A percentile compares a stretch with the other conserved stretches of the same genome.
phyloP scores from a whole-genome alignment of 257 asterid species.

The Mitragyna speciosa region DNA sequence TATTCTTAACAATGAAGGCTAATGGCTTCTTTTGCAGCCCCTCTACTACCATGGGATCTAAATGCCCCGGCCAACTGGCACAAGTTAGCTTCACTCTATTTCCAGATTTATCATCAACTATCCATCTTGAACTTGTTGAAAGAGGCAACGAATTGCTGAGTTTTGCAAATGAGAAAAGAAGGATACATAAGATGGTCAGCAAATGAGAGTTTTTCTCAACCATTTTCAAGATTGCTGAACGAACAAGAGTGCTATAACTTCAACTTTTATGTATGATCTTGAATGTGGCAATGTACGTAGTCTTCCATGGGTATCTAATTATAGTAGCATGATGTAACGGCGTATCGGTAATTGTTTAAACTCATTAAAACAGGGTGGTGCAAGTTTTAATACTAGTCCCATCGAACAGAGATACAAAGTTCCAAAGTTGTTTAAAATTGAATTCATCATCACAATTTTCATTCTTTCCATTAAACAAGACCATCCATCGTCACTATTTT shows the following conservation, averaged over 20 bases:
- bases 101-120: constrained; percentile 38
- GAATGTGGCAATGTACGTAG: background rate
- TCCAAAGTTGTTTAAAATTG: background rate
- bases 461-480: background rate
- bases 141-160: constrained; percentile 38
- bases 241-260: background rate
- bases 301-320: background rate
- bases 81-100: constrained; percentile 59
- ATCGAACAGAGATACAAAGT: background rate
- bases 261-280: no score
- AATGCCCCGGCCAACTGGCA: constrained; percentile 57
- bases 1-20: constrained; percentile 19
- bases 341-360: no score
- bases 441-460: background rate
- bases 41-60: constrained; percentile 59
- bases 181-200: background rate
- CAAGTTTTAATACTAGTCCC: background rate
- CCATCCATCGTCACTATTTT: background rate
- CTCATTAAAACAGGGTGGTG: background rate
- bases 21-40: constrained; percentile 63
- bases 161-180: constrained; percentile 10
- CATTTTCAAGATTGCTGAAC: background rate
- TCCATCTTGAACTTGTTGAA: constrained; percentile 60
- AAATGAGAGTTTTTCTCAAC: background rate
- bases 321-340: no score